Evolutionary conservation across 345 rosid species (phyloP), one percentile per base, ranked within the genome.

Genomic region (Cardamine resedifolia): DNA sequence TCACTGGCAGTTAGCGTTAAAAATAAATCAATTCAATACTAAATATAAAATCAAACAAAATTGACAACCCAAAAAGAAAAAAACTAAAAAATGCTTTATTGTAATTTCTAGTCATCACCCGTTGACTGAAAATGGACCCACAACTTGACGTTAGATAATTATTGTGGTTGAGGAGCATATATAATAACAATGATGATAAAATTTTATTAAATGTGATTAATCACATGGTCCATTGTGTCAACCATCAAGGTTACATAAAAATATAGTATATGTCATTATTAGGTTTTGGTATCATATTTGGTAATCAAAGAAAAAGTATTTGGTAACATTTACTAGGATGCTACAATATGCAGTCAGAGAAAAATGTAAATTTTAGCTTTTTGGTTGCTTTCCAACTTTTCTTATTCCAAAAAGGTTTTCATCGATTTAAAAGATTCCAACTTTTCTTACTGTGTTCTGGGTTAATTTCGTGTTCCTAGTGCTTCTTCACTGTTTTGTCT

Each of bases 221-320:
- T 67, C 71, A 56, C 59, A 71, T 71, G 75, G 68, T 60, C 75
- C 75, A 51, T 75, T 68, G 50, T 75, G 74, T 68, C 53, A 55
- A 53, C 16, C 63, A 51, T 67, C 57, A 23, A 50, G 16, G 61
- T 59, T 20, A 21, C 62, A 70, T 19, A 4, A 33, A 24, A 16
- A 33, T 2, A 3, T 1, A 23, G 24, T 23, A 15, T 33, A 49
- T 66, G 68, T 28, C 62, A 30, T 23, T 39, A 59, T 67, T 52
- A 20, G 41, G 18, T 24, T 74, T 18, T 50, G 3, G 0, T 57
- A 5, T 57, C 34, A 12, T 64, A 10, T 33, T 62, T 52, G 18
- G 48, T 7, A 21, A 45, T 33, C 21, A 7, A 4, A 41, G 2
- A 39, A 4, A 11, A 14, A 39, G n/a, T n/a, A n/a, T 23, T 23